Evolutionary conservation across 2,329 filamentous ascomycete species (phyloP).

Genomic region (Epichloe elymi): DNA sequence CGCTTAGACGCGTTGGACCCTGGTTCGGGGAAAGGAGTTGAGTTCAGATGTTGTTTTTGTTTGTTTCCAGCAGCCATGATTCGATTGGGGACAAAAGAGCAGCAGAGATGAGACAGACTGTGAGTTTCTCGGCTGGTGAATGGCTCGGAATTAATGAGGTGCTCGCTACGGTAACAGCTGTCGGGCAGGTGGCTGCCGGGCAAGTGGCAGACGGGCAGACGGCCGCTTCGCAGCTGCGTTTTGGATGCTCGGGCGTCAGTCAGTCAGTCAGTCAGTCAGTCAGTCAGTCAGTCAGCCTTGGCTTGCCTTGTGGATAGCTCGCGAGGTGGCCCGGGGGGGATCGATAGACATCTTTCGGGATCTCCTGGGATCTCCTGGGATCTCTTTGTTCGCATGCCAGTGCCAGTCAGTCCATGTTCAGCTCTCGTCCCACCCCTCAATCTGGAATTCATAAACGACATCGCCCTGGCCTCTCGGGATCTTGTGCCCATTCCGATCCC

Average conservation of each 20-base stretch:
- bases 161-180: not conserved
- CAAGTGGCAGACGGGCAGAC: not conserved
- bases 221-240: not conserved
- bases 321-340: too few species aligned
- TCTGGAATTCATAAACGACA: constrained; percentile 39
- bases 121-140: not conserved
- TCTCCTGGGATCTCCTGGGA: too few species aligned
- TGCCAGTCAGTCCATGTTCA: not conserved
- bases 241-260: not conserved
- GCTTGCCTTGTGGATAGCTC: too few species aligned
- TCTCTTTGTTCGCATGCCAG: too few species aligned
- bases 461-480: constrained; percentile 43
- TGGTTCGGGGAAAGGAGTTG: not conserved
- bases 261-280: not conserved
- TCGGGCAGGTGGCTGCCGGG: constrained; percentile 5
- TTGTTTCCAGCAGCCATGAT: not conserved
- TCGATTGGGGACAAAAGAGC: not conserved
- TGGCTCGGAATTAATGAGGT: not conserved
- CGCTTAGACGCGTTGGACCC: not conserved
- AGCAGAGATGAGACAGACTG: not conserved
- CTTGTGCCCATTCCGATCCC: constrained; percentile 42
- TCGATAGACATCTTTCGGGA: not conserved
- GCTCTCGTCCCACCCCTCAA: constrained; percentile 36
- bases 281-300: not conserved
- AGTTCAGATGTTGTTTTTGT: not conserved